A percentile compares a stretch with the other conserved stretches of the same genome.
phyloP scores from a whole-genome alignment of 106 monocot genomes.

The Dendrobium nobile region DNA sequence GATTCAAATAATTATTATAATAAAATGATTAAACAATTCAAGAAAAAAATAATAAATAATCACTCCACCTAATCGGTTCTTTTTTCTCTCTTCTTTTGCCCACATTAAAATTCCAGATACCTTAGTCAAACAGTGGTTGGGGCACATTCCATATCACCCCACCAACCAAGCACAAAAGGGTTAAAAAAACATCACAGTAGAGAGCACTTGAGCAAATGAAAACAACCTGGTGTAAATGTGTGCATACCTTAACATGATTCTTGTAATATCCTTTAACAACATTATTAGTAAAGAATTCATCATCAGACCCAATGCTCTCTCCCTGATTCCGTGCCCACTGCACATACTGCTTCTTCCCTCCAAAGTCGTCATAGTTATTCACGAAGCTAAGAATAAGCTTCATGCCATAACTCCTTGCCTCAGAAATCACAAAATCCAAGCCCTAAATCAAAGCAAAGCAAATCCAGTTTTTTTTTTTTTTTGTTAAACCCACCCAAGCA shows the following conservation, averaged over 20 bases:
- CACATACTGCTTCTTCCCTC: constrained; percentile 65
- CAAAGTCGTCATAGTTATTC: constrained; percentile 63
- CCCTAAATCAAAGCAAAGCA: constrained; percentile 18
- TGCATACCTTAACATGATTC: constrained; percentile 48
- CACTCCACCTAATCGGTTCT: too few relatives aligned
- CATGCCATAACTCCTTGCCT: constrained; percentile 43
- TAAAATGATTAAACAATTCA: too few relatives aligned
- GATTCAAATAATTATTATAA: too few relatives aligned
- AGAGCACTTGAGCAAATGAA: too few relatives aligned
- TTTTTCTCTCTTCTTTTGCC: too few relatives aligned
- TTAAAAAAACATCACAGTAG: too few relatives aligned
- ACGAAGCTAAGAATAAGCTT: constrained; percentile 51
- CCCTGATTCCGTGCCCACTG: constrained; percentile 54
- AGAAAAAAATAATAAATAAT: too few relatives aligned
- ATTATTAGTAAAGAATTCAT: constrained; percentile 54
- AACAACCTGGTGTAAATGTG: background rate
- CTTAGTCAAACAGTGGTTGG: too few relatives aligned
- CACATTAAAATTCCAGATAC: too few relatives aligned
- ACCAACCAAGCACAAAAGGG: too few relatives aligned
- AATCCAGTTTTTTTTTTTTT: background rate
- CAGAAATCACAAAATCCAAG: constrained; percentile 61
- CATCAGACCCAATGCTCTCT: constrained; percentile 40
- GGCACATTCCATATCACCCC: too few relatives aligned
- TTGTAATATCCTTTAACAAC: constrained; percentile 43
- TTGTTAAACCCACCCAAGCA: background rate